Conservation (phyloP, 192 early-diverging fungal genomes). For the Podila minutissima region DNA sequence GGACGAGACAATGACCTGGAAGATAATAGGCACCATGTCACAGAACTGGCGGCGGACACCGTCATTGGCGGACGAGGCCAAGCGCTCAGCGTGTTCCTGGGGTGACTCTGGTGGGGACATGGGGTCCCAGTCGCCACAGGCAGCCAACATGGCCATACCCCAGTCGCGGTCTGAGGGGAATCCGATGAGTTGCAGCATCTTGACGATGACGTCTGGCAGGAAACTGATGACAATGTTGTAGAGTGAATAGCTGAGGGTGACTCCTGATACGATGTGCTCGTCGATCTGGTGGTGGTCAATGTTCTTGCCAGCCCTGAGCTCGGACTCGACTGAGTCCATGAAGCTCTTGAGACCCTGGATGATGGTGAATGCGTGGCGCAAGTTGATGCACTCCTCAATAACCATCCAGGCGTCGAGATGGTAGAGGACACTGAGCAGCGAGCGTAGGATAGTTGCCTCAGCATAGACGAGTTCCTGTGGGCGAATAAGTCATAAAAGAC, state of each 20-base stretch:
- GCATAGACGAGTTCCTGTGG: constrained; percentile 81
- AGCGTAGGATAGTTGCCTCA: constrained; percentile 78
- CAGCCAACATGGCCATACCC: constrained; percentile 76
- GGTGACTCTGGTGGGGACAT: constrained; percentile 41
- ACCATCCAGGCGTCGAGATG: constrained; percentile 82
- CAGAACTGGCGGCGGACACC: constrained; percentile 84
- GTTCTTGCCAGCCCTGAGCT: constrained; percentile 58
- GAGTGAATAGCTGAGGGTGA: constrained; percentile 78
- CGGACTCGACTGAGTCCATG: constrained; percentile 56
- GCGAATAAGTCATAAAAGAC: too few relatives aligned
- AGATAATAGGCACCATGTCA: constrained; percentile 75
- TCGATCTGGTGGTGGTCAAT: constrained; percentile 69
- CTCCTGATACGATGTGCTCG: constrained; percentile 83
- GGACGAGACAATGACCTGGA: constrained; percentile 81
- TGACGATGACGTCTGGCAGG: constrained; percentile 74
- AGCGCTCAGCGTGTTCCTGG: constrained; percentile 40
- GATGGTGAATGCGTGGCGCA: constrained; percentile 73
- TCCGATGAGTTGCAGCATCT: constrained; percentile 85
- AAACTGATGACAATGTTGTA: constrained; percentile 85
- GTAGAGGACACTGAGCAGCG: constrained; percentile 76
- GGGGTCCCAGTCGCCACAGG: constrained; percentile 76
- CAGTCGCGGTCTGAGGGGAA: constrained; percentile 81
- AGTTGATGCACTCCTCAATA: constrained; percentile 81
- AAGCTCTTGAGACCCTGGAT: constrained; percentile 68
- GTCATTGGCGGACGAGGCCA: constrained; percentile 51